These are phyloP conservation scores for Rachicladosporium sp. DNA, from an alignment of 2,329 filamentous ascomycete genomes.

Conservation along the genomic window DNA sequence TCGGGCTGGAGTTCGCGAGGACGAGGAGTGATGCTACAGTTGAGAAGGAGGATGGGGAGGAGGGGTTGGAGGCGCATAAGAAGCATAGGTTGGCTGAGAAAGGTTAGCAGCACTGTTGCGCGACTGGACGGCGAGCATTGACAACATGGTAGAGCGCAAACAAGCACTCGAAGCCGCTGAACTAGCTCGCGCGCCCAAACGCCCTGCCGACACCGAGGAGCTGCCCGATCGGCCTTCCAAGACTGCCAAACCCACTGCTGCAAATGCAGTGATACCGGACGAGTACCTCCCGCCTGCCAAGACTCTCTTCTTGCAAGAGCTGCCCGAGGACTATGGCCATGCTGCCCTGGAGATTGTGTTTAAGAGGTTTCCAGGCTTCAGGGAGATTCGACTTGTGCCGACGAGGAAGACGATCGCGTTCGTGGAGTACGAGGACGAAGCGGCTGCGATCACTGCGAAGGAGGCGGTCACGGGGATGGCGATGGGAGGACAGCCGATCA, in stretches of 20 bases:
- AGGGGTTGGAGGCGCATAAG: slow-evolving; percentile 84
- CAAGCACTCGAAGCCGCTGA: slow-evolving; percentile 65
- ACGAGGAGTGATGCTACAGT: slow-evolving; percentile 82
- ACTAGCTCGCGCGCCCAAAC: slow-evolving; percentile 47
- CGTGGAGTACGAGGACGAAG: slow-evolving; percentile 87
- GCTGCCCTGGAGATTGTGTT: slow-evolving; percentile 73
- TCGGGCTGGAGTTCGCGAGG: slow-evolving; percentile 71
- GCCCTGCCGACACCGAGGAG: slow-evolving; percentile 40
- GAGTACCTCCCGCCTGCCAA: slow-evolving; percentile 97
- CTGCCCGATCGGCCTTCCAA: slow-evolving; percentile 50
- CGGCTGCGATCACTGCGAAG: slow-evolving; percentile 83
- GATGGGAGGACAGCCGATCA: slow-evolving; percentile 68
- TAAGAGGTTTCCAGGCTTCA: slow-evolving; percentile 82
- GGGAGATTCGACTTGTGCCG: slow-evolving; percentile 80
- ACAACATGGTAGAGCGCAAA: slow-evolving; percentile 48
- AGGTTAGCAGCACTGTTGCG: slow-evolving; percentile 32
- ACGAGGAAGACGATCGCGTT: slow-evolving; percentile 83
- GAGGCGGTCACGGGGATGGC: slow-evolving; percentile 81
- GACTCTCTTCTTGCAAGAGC: slow-evolving; percentile 84
- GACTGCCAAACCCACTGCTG: slow-evolving; percentile 53
- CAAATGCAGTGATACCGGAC: slow-evolving; percentile 72
- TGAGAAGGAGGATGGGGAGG: slow-evolving; percentile 54
- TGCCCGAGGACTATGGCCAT: slow-evolving; percentile 76
- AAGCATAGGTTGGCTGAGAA: slow-evolving; percentile 75
- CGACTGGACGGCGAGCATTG: slow-evolving; percentile 3